A percentile compares a stretch with the other conserved stretches of the same genome.
Conservation (phyloP, 345 rosid genomes). For the Populus deltoides region DNA sequence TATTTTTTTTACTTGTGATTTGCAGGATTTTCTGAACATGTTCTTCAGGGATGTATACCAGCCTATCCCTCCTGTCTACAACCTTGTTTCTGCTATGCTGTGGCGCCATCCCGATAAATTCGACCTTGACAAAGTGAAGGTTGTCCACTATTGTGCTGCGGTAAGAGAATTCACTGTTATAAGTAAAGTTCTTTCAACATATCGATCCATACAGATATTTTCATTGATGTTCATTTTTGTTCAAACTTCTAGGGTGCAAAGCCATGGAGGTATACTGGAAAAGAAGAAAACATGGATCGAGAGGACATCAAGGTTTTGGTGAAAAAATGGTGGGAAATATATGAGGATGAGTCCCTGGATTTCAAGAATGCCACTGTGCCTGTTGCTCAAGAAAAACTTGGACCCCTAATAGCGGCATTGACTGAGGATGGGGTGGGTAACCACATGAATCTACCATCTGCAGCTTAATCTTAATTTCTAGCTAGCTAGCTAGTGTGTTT, state of each 20-base stretch:
- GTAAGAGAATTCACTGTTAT: constrained; percentile 34
- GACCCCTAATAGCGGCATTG: constrained; percentile 17
- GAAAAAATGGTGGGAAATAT: constrained; percentile 73
- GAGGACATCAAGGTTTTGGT: constrained; percentile 44
- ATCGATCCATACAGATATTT: neutral
- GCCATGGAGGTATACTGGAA: constrained; percentile 90
- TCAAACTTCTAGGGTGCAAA: constrained; percentile 53
- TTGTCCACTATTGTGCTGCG: constrained; percentile 81
- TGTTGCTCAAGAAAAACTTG: constrained; percentile 10
- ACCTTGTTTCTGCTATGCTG: constrained; percentile 76
- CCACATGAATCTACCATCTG: constrained; percentile 32
- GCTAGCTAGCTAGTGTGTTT: neutral
- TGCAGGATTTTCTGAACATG: constrained; percentile 76
- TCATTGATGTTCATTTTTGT: neutral
- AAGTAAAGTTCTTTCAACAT: neutral
- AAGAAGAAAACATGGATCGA: constrained; percentile 77
- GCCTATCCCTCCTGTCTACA: constrained; percentile 63
- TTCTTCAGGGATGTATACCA: constrained; percentile 67
- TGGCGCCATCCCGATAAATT: constrained; percentile 94
- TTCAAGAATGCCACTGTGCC: neutral
- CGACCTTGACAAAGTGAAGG: constrained; percentile 59
- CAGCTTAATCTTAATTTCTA: constrained; percentile 32
- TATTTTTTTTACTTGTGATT: neutral
- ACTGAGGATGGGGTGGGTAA: constrained; percentile 10
- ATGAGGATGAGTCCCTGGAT: constrained; percentile 24